A percentile compares a stretch with the other conserved stretches of the same genome.
phyloP scores from a whole-genome alignment of 2,329 filamentous ascomycete genomes.

The Arthrobotrys sinensis region DNA sequence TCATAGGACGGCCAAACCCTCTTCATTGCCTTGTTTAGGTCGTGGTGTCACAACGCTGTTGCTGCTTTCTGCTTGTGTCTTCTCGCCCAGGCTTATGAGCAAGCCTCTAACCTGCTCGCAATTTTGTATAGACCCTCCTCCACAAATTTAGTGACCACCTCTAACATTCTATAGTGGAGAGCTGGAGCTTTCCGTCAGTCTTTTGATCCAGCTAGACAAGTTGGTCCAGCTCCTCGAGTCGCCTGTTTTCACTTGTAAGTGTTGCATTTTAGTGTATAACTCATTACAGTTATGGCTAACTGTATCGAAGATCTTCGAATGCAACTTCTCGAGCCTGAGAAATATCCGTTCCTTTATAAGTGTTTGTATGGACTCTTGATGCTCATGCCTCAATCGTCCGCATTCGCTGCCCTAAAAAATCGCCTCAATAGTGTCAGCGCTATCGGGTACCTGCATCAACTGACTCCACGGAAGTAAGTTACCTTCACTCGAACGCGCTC shows the following conservation, averaged over 20 bases:
- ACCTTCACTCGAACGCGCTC: background rate
- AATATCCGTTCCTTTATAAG: slow-evolving; percentile 95
- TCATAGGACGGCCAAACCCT: slow-evolving; percentile 91
- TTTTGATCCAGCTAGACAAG: slow-evolving; percentile 98
- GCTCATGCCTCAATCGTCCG: slow-evolving; percentile 97
- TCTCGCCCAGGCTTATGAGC: slow-evolving; percentile 96
- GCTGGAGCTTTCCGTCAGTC: slow-evolving; percentile 98
- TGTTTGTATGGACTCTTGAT: slow-evolving; percentile 97
- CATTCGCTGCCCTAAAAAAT: slow-evolving; percentile 96
- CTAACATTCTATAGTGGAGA: slow-evolving; percentile 78
- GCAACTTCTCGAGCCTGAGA: slow-evolving; percentile 94
- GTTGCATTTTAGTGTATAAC: background rate
- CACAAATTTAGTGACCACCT: slow-evolving; percentile 50
- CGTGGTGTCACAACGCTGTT: slow-evolving; percentile 98
- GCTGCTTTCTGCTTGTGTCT: slow-evolving; percentile 96
- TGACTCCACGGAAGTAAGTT: slow-evolving; percentile 82
- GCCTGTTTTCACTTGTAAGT: slow-evolving; percentile 94
- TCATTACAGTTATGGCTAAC: slow-evolving; percentile 7
- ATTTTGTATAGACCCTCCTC: slow-evolving; percentile 79
- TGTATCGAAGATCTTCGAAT: slow-evolving; percentile 83
- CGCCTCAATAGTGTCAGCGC: slow-evolving; percentile 96
- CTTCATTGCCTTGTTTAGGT: slow-evolving; percentile 93
- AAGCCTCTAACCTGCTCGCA: slow-evolving; percentile 94
- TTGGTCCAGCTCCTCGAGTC: slow-evolving; percentile 96
- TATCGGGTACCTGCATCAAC: slow-evolving; percentile 89